Base-by-base conservation (phyloP, 345 rosid species). In the Noccaea caerulescens region DNA sequence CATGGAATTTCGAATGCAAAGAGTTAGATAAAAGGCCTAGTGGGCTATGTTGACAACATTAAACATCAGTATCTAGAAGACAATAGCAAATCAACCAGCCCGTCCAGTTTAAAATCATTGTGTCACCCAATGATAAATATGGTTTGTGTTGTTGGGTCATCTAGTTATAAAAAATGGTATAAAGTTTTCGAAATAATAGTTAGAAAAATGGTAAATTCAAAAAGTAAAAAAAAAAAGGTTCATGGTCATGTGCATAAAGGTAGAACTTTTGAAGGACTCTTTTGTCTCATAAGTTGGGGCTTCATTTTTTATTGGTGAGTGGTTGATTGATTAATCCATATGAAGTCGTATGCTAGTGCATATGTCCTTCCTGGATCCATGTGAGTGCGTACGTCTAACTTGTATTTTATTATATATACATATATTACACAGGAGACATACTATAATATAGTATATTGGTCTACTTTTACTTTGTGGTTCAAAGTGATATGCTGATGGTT, bases 241-340 rank as follows among this genome's bases (percentile, higher is more conserved):
- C 56, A 44, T 13, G 36, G 70, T 36, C 76, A 72, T 63, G 76
- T 63, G 70, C 64, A 72, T 72, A 63, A 72, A 72, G 76, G 70
- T 54, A 23, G 42, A 64, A 64, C 65, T 72, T 64, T 64, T 56
- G 51, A 72, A 72, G 77, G 77, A 64, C 77, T 72, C 43, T 72
- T 72, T 72, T 64, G 77, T 72, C 77, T 64, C 65, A 64, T 46
- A 56, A 56, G 64, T 64, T 47, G 65, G 27, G 51, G 37, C 16
- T 46, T 25, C 46, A 27, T 64, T 64, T 55, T 54, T 63, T 63
- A 53, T 33, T 71, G 66, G 66, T 69, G 36, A 52, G 55, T 33
- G 39, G 62, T 61, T 27, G 30, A 27, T 57, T 59, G 49, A 36
- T 72, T 53, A 34, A 63, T 53, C 63, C 76, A 63, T 20, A 20